Evolutionary conservation across 805 yeast species (phyloP).

Genomic region (Kazachstania africana): DNA sequence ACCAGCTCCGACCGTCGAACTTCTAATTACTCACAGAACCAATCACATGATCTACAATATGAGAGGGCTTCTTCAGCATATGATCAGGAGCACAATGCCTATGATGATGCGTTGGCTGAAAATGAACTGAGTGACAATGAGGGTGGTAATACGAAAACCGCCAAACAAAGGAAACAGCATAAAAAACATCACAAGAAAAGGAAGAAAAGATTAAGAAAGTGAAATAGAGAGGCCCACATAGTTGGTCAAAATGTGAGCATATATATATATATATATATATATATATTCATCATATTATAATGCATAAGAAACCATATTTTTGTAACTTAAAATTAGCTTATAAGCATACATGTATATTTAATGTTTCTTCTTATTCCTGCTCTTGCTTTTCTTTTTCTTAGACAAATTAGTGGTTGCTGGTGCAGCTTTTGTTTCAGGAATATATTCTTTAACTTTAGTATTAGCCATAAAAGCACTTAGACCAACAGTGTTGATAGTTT

Average conservation of each 20-base stretch:
- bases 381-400: constrained; percentile 20
- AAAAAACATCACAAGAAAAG: background rate
- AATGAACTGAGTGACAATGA: background rate
- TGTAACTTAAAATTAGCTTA: no score
- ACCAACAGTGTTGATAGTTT: constrained; percentile 11
- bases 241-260: background rate
- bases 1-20: no score
- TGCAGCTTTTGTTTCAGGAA: constrained; percentile 5
- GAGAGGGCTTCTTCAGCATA: constrained; percentile 26
- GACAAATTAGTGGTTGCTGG: constrained; percentile 5
- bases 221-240: background rate
- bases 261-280: background rate
- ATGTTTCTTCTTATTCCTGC: constrained; percentile 4
- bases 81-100: constrained; percentile 23
- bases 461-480: constrained; percentile 19
- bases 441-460: constrained; percentile 17
- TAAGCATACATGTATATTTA: background rate
- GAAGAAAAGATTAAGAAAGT: background rate
- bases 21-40: background rate
- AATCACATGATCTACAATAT: constrained; percentile 5
- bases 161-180: no score
- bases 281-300: constrained; percentile 1
- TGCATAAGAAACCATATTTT: constrained; percentile 3
- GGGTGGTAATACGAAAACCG: no score
- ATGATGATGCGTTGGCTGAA: no score